Evolutionary conservation across 192 early-diverging fungal genomes (phyloP).

Genomic region (Coemansia nantahalensis): DNA sequence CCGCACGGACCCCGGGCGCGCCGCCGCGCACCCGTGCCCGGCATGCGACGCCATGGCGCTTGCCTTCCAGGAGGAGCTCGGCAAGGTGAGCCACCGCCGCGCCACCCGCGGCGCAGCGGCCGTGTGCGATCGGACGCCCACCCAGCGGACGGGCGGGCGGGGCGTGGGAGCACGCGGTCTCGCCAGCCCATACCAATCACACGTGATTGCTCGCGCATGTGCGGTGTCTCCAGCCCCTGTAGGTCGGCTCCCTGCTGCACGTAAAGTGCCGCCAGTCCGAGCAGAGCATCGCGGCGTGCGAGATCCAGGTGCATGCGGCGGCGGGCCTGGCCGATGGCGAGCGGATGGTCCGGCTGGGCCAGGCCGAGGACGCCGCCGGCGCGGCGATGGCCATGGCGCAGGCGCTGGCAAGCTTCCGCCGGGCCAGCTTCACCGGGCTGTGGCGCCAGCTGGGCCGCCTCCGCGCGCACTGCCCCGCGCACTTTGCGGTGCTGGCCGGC

Average conservation of each 20-base stretch:
- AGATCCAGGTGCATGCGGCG: slow-evolving; percentile 22
- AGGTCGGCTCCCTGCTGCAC: slow-evolving; percentile 40
- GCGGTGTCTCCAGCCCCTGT: no score
- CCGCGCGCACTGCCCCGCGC: slow-evolving; percentile 20
- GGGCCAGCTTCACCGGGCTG: slow-evolving; percentile 43
- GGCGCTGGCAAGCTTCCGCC: slow-evolving; percentile 42
- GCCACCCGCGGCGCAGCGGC: no score
- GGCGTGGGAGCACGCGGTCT: no score
- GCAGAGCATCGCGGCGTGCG: slow-evolving; percentile 31
- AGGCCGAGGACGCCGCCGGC: slow-evolving; percentile 38
- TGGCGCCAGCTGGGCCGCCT: slow-evolving; percentile 34
- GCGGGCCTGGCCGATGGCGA: slow-evolving; percentile 17
- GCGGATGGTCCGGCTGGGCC: slow-evolving; percentile 37
- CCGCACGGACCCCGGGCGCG: background rate
- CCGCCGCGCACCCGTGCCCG: slow-evolving; percentile 1
- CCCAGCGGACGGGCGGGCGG: no score
- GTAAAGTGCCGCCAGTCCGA: slow-evolving; percentile 36
- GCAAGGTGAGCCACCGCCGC: slow-evolving; percentile 45
- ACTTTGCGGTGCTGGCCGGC: slow-evolving; percentile 24
- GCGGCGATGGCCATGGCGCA: slow-evolving; percentile 28
- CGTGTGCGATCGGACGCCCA: no score
- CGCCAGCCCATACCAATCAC: no score
- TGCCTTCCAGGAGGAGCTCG: slow-evolving; percentile 25
- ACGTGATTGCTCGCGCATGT: no score
- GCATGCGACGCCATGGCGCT: slow-evolving; percentile 23